These are phyloP conservation scores for Allium cepa DNA, from an alignment of 106 monocot genomes.

Conservation along the genomic window DNA sequence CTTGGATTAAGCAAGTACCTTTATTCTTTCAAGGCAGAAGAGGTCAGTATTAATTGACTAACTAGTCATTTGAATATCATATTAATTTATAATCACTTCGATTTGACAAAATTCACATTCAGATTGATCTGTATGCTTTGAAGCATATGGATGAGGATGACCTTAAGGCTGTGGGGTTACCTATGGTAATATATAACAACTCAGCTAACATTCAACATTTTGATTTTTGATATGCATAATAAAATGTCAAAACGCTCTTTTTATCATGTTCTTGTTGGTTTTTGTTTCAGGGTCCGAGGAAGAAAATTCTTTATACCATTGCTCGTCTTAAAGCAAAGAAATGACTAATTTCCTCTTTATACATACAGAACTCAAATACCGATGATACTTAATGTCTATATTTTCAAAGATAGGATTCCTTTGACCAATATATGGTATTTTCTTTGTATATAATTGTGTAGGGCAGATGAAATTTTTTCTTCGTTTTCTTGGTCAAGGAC, in stretches of 20 bases:
- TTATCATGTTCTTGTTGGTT: neutral
- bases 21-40: conserved; percentile 16
- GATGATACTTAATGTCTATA: too few relatives aligned
- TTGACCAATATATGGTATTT: too few relatives aligned
- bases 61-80: too few relatives aligned
- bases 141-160: conserved; percentile 17
- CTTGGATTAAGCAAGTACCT: conserved; percentile 21
- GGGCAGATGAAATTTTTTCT: too few relatives aligned
- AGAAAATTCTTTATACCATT: conserved; percentile 13
- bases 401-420: too few relatives aligned
- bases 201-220: neutral
- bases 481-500: too few relatives aligned
- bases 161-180: conserved; percentile 16
- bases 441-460: too few relatives aligned
- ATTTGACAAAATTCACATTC: neutral
- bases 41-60: conserved; percentile 1
- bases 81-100: too few relatives aligned
- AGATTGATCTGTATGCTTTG: conserved; percentile 20
- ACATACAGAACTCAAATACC: too few relatives aligned
- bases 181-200: conserved; percentile 9
- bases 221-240: neutral
- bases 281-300: conserved; percentile 16
- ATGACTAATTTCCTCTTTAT: neutral
- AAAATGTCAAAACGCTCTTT: neutral
- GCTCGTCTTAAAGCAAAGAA: conserved; percentile 2